Base-by-base conservation (phyloP, 345 rosid species). In the Salix purpurea region DNA sequence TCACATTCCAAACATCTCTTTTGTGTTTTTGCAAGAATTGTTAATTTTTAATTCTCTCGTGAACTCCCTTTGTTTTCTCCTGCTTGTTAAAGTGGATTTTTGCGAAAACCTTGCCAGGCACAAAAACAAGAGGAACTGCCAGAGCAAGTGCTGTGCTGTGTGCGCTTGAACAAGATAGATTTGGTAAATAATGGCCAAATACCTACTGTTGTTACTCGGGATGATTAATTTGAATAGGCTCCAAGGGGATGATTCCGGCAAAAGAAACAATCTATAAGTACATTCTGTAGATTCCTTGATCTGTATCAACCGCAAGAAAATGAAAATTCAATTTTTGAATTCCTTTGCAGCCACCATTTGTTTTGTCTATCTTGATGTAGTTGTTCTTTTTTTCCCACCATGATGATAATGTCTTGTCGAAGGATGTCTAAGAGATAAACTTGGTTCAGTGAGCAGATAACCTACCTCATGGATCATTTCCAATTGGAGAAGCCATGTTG, bases 71-170 rank as follows among this genome's bases (percentile, higher is more conserved):
- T 44, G 50, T 44, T 44, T 13, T 44, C 50, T 44, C 50, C 50
- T 44, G 50, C 4, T 34, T 61, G 23, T 48, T 50, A 23, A 52
- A 66, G 37, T 61, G 30, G 16, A n/a, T 13, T 77, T 48, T 64
- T 37, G 7, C 19, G 50, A 18, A 73, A 61, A 46, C 26, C 62
- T 65, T 67, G 52, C 69, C 87, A 92, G 96, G 96, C 93, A 76
- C 94, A 93, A 58, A 88, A 91, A 77, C 92, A 88, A 56, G 94
- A 91, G 84, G 97, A 93, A 71, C 83, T 93, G 61, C 97, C 97
- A 9, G 97, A 93, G 80, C 93, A 88, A 86, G 94, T 88, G 64
- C 48, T 93, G 74, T 93, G 96, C 87, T 85, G 94, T 78, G 77
- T 89, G 7, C 84, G 94, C 48, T 78, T 91, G 82, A 89, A 91